Percentiles rank a stretch among this genome's conserved stretches.
phyloP scores from a whole-genome alignment of 371 early-diverging fungal genomes.

The Rhizomucor miehei region DNA sequence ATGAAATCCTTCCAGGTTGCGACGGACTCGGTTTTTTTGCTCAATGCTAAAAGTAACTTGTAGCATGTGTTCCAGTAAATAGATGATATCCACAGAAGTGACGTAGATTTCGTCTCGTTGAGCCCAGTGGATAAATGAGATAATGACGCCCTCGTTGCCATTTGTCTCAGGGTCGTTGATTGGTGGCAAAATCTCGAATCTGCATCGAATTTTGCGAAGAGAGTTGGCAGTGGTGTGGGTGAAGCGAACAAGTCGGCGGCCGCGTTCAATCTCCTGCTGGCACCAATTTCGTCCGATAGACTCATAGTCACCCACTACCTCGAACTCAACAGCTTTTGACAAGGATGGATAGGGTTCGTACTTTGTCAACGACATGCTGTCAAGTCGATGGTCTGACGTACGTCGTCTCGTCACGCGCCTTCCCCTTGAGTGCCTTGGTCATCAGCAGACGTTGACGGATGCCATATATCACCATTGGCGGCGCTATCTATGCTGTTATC shows the following conservation, averaged over 20 bases:
- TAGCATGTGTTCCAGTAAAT: slow-evolving; percentile 69
- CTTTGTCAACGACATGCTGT: not conserved
- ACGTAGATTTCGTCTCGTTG: slow-evolving; percentile 64
- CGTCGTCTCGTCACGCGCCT: not conserved
- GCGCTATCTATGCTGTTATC: not conserved
- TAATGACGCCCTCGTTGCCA: slow-evolving; percentile 15
- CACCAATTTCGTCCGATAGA: slow-evolving; percentile 53
- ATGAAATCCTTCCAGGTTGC: slow-evolving; percentile 80
- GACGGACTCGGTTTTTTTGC: slow-evolving; percentile 81
- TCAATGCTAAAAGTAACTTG: slow-evolving; percentile 73
- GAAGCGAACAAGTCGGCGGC: slow-evolving; percentile 39
- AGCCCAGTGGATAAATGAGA: slow-evolving; percentile 80
- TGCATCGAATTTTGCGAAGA: not conserved
- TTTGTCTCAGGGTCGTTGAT: not conserved
- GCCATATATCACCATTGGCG: too few species aligned
- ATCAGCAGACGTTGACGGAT: too few species aligned
- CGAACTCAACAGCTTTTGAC: not conserved
- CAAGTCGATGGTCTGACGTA: not conserved
- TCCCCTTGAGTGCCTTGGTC: not conserved
- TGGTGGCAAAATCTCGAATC: not conserved
- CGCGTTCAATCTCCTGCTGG: slow-evolving; percentile 52
- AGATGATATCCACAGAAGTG: slow-evolving; percentile 79
- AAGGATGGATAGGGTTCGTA: not conserved
- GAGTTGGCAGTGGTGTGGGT: not conserved
- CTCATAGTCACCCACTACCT: slow-evolving; percentile 42